Evolutionary conservation across 2,329 filamentous ascomycete species (phyloP), one percentile per base, ranked within the genome.

Genomic region (Grosmannia penicillata): DNA sequence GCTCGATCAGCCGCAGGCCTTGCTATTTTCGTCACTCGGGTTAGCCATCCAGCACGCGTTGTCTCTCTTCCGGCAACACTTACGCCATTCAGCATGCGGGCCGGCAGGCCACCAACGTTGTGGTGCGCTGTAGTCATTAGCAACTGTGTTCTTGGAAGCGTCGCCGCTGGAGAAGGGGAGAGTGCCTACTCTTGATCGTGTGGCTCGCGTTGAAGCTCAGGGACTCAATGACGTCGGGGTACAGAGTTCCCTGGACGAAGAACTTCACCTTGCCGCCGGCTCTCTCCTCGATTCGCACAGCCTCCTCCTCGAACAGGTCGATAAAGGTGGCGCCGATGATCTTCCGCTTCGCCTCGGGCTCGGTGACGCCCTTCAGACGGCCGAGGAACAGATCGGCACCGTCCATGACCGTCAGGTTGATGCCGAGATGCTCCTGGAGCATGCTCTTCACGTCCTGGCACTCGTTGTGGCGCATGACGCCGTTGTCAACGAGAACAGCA

Each of bases 331-430:
- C 72, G 40, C 86, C 87, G 44, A 95, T 95, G 50, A 95, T 78
- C 62, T 93, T 94, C 33, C 55, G 51, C 51, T 57, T 50, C 54
- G 72, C 72, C 60, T 96, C 87, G 0, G 89, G 87, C 23, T 77
- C 84, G 0, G 62, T 64, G 21, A 94, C 73, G 15, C 85, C 89
- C 47, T 74, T 71, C 1, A 96, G 74, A 19, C 76, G 68, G 23
- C 63, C 62, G n/a, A 95, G 65, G 66, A 96, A 96, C 21, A 72
- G 63, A 43, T 93, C 68, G 9, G 71, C 70, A 0, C 75, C 86
- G 54, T 96, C 82, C 2, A 93, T 75, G 22, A 96, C 79, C 0
- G 83, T 93, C 3, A 96, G 67, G 57, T 94, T 91, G 58, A 96
- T 93, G 2, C 83, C 83, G 1, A 96, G 72, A 47, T 91, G 78